Conservation (phyloP, 169 alveolate species). For the Cryptosporidium sp. region DNA sequence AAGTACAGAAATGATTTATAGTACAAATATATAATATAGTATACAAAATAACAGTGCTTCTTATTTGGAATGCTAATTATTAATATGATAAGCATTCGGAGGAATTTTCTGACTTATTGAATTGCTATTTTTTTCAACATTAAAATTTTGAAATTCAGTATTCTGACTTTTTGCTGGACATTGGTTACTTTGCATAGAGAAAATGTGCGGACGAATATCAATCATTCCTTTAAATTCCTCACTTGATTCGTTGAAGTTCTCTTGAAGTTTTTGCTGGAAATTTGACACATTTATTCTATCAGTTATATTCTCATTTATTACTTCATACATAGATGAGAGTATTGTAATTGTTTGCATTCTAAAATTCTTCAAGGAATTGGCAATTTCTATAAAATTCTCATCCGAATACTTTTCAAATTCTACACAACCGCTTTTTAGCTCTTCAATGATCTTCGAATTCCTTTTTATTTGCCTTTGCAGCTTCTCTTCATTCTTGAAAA, state of each 20-base stretch:
- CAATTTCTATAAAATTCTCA: conserved; percentile 46
- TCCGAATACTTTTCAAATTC: conserved; percentile 68
- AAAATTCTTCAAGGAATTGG: conserved; percentile 30
- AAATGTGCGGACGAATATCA: background rate
- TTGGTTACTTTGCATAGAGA: background rate
- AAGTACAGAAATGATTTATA: conserved; percentile 3
- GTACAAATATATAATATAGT: background rate
- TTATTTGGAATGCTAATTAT: background rate
- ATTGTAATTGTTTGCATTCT: conserved; percentile 44
- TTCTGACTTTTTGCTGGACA: background rate
- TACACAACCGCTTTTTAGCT: conserved; percentile 9
- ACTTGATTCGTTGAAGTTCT: conserved; percentile 4
- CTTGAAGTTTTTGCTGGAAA: conserved; percentile 36
- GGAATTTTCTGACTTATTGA: conserved; percentile 24
- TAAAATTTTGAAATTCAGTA: background rate
- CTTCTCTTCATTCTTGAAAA: conserved; percentile 47
- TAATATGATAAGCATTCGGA: conserved; percentile 61
- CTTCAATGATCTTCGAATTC: conserved; percentile 25
- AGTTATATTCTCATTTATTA: conserved; percentile 1
- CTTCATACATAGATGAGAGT: conserved; percentile 36
- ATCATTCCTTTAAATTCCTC: background rate
- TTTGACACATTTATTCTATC: background rate
- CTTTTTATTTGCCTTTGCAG: conserved; percentile 47
- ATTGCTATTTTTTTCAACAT: background rate
- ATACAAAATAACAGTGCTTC: background rate